Evolutionary conservation across 1,284 basidiomycete species (phyloP).

Genomic region (Apiotrichum domesticum): DNA sequence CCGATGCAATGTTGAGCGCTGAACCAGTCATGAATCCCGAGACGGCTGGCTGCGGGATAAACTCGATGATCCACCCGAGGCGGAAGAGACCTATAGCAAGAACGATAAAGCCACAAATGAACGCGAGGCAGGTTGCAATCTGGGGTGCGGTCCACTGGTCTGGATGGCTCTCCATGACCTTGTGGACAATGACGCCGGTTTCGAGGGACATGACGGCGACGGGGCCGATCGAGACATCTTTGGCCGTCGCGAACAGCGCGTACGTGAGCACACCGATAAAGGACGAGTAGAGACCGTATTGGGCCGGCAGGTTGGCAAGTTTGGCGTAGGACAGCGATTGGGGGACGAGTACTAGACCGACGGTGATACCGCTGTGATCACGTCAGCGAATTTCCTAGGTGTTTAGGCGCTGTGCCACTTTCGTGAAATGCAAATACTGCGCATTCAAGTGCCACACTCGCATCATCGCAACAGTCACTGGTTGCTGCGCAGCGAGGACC

Average conservation of each 20-base stretch:
- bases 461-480: no score
- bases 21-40: conserved; percentile 79
- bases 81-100: conserved; percentile 86
- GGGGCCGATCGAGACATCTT: conserved; percentile 92
- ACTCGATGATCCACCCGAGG: conserved; percentile 91
- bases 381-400: conserved; percentile 1
- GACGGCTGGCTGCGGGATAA: conserved; percentile 73
- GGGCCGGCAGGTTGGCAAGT: conserved; percentile 74
- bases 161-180: conserved; percentile 52
- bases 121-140: conserved; percentile 80
- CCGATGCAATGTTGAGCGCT: conserved; percentile 76
- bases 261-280: conserved; percentile 65
- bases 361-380: conserved; percentile 59
- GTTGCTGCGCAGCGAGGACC: no score
- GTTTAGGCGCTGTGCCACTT: not conserved
- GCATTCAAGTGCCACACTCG: no score
- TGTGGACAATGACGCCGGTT: conserved; percentile 66
- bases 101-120: conserved; percentile 89
- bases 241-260: conserved; percentile 65
- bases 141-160: conserved; percentile 58
- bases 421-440: not conserved
- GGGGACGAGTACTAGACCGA: conserved; percentile 84
- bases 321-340: conserved; percentile 60
- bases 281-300: conserved; percentile 94
- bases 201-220: conserved; percentile 97